These are phyloP conservation scores for Ascobolus immersus DNA, from an alignment of 495 filamentous ascomycete species.

Conservation along the genomic window DNA sequence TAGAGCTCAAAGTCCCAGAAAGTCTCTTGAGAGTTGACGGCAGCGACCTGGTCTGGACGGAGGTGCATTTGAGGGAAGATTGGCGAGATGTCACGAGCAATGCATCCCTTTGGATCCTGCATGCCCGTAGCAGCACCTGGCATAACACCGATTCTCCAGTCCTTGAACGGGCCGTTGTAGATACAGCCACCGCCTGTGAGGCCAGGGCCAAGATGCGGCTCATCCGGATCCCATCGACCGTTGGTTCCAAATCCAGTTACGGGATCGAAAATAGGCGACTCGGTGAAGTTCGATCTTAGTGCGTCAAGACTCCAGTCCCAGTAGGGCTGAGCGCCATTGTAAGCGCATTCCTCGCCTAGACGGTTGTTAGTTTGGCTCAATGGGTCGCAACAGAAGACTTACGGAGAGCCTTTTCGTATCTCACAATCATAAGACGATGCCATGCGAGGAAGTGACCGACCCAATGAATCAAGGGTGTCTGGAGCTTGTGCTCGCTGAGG, in stretches of 20 bases:
- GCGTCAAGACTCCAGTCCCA: constrained; percentile 22
- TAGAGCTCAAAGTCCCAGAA: constrained; percentile 9
- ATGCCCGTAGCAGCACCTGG: neutral
- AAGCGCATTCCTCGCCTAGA: constrained; percentile 53
- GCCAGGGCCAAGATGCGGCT: constrained; percentile 1
- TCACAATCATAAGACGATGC: constrained; percentile 15
- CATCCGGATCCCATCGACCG: constrained; percentile 9
- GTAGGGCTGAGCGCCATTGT: constrained; percentile 17
- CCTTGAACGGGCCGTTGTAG: constrained; percentile 19
- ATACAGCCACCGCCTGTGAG: constrained; percentile 16
- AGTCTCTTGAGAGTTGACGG: constrained; percentile 7
- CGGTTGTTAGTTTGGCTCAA: too few relatives aligned
- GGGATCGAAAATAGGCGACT: constrained; percentile 17
- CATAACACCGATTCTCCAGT: constrained; percentile 11
- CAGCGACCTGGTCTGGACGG: too few relatives aligned
- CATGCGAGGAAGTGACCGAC: constrained; percentile 18
- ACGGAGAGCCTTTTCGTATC: constrained; percentile 40
- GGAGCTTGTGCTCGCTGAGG: constrained; percentile 40
- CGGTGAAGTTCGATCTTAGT: constrained; percentile 10
- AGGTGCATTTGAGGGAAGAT: too few relatives aligned
- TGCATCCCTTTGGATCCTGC: constrained; percentile 7
- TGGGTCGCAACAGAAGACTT: too few relatives aligned
- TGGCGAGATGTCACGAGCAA: too few relatives aligned
- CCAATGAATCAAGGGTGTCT: constrained; percentile 21
- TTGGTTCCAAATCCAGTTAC: constrained; percentile 21